These are phyloP conservation scores for Curvularia eragrostidis DNA, from an alignment of 2,329 filamentous ascomycete species.

Conservation along the genomic window DNA sequence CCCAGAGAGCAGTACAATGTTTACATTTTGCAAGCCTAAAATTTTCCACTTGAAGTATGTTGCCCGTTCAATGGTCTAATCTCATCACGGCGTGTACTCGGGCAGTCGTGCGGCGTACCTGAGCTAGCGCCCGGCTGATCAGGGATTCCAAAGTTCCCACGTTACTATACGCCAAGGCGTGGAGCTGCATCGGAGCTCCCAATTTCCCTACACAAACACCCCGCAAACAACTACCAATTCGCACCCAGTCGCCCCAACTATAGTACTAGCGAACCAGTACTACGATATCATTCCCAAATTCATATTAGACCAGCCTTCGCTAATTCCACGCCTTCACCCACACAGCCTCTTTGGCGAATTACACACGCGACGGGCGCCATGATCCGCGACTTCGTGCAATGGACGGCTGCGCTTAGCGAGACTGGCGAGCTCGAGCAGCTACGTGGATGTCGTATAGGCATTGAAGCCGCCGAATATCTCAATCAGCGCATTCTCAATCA, in stretches of 20 bases:
- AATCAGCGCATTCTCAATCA: constrained; percentile 68
- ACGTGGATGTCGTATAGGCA: constrained; percentile 75
- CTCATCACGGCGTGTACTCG: background rate
- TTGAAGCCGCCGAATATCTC: constrained; percentile 91
- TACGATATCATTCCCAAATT: background rate
- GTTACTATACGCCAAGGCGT: constrained; percentile 15
- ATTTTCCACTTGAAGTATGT: background rate
- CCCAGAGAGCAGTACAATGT: background rate
- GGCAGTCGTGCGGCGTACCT: constrained; percentile 16
- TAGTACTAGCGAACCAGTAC: background rate
- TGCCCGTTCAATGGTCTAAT: background rate
- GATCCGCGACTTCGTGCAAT: constrained; percentile 62
- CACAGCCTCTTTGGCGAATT: constrained; percentile 2
- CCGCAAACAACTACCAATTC: constrained; percentile 11
- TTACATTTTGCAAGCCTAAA: too few species aligned
- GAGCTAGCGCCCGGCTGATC: constrained; percentile 21
- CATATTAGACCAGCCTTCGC: background rate
- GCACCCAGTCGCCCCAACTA: constrained; percentile 3
- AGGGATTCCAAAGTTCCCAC: constrained; percentile 15
- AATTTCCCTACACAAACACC: constrained; percentile 19
- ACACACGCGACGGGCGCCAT: constrained; percentile 40
- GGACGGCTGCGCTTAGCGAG: constrained; percentile 61
- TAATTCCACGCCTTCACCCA: constrained; percentile 5
- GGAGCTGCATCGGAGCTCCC: constrained; percentile 21
- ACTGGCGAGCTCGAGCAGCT: constrained; percentile 72